Conservation (phyloP, 768 basidiomycete genomes). For the Lentinula detonsa region DNA sequence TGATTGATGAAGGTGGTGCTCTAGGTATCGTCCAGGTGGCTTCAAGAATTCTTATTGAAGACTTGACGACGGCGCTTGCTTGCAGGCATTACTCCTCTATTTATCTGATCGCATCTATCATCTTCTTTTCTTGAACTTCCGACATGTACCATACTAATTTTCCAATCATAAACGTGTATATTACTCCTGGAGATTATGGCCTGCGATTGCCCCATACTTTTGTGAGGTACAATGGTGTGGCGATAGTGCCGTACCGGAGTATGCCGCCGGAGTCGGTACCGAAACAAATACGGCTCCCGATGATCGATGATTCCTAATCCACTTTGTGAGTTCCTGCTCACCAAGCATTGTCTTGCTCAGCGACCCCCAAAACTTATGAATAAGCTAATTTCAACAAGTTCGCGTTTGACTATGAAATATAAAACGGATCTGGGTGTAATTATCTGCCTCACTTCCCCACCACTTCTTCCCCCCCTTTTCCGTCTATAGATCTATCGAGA, state of each 20-base stretch:
- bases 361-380: background rate
- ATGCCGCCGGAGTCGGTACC: too few species aligned
- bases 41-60: conserved; percentile 10
- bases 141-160: background rate
- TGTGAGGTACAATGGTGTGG: too few species aligned
- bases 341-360: background rate
- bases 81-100: background rate
- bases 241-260: too few species aligned
- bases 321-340: background rate
- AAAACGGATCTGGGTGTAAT: background rate
- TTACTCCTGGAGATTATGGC: background rate
- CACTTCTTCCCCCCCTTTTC: background rate
- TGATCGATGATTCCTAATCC: background rate
- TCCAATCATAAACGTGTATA: background rate
- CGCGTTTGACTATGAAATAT: background rate
- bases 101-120: background rate
- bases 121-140: background rate
- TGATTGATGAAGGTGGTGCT: background rate
- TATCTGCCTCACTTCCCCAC: background rate
- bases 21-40: conserved; percentile 12
- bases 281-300: background rate
- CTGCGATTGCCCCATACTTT: too few species aligned
- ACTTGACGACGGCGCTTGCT: background rate
- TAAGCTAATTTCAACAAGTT: background rate
- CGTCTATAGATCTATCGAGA: background rate